Conservation (phyloP, 75 land plant species). For the Isoetes taiwanensis region DNA sequence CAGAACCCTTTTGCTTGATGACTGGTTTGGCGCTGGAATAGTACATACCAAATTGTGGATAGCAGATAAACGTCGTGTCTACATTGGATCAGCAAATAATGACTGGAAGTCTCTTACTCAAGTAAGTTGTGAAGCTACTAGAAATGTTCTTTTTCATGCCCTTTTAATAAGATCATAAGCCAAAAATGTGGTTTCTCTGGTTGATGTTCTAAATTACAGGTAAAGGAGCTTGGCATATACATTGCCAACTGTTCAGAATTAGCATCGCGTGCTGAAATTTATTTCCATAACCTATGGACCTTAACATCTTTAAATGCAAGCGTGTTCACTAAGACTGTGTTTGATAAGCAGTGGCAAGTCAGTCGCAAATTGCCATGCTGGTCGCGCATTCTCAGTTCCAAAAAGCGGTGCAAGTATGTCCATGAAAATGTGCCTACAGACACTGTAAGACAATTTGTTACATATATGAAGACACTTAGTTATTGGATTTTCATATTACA, state of each 20-base stretch:
- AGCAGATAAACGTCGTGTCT: constrained; percentile 45
- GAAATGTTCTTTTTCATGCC: too few relatives aligned
- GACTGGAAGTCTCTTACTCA: constrained; percentile 94
- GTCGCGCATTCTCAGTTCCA: constrained; percentile 48
- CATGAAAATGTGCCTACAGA: too few relatives aligned
- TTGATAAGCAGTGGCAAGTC: constrained; percentile 64
- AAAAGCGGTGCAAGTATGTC: constrained; percentile 53
- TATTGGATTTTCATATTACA: too few relatives aligned
- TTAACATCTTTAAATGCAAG: constrained; percentile 50
- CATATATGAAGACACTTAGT: too few relatives aligned
- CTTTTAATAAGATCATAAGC: too few relatives aligned
- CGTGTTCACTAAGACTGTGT: constrained; percentile 41
- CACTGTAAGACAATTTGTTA: too few relatives aligned
- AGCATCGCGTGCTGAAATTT: constrained; percentile 37
- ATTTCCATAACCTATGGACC: constrained; percentile 63
- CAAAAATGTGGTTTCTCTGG: too few relatives aligned
- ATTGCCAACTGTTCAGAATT: constrained; percentile 42
- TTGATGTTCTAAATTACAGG: too few relatives aligned
- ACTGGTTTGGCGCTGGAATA: constrained; percentile 81
- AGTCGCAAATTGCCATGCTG: constrained; percentile 69
- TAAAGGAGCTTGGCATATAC: constrained; percentile 81
- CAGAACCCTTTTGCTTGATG: constrained; percentile 36
- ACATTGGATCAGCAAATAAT: constrained; percentile 87
- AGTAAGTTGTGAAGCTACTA: constrained; percentile 27
- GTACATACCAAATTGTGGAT: constrained; percentile 88